Evolutionary conservation across 2,329 filamentous ascomycete genomes (phyloP).

Genomic region (Aspergillus sp.): DNA sequence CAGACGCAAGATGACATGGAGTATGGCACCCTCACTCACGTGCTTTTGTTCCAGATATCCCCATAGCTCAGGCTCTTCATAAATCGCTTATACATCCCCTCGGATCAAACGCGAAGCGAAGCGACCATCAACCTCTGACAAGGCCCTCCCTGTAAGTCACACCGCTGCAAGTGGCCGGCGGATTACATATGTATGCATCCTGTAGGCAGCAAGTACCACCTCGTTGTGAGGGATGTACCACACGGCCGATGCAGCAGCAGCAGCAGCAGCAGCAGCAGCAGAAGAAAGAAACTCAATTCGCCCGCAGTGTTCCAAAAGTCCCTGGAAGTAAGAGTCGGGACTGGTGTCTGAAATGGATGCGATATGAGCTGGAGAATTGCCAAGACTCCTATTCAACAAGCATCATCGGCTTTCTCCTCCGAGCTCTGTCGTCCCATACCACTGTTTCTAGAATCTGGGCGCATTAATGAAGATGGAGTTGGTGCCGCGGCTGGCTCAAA

Average conservation of each 20-base stretch:
- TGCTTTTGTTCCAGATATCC: background rate
- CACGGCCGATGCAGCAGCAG: background rate
- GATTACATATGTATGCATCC: slow-evolving; percentile 3
- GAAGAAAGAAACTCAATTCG: background rate
- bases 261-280: background rate
- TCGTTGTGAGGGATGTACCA: background rate
- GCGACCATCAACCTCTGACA: background rate
- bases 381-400: background rate
- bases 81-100: background rate
- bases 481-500: background rate
- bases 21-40: background rate
- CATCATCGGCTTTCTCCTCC: background rate
- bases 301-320: background rate
- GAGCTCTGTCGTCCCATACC: background rate
- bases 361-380: background rate
- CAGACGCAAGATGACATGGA: background rate
- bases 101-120: background rate
- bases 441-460: background rate
- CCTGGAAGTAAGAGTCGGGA: background rate
- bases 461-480: background rate
- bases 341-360: background rate
- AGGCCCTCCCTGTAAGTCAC: background rate
- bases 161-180: slow-evolving; percentile 13
- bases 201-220: background rate
- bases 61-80: background rate